Base-by-base conservation (phyloP, 1,284 basidiomycete genomes). In the Trichosporon sp. region DNA sequence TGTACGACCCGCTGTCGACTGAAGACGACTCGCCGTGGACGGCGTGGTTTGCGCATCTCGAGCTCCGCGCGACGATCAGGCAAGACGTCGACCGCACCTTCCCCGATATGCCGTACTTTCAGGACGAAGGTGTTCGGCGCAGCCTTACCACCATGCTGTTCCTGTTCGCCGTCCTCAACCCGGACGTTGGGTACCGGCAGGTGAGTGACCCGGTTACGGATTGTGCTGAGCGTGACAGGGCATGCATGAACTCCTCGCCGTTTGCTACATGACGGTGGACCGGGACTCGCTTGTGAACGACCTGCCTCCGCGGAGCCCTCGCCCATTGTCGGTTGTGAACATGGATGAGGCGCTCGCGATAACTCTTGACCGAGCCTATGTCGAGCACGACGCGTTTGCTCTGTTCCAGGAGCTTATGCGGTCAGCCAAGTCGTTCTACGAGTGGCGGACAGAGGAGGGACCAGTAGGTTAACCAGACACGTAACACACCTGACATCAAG, bases 71-170 rank as follows among this genome's bases (percentile, higher is more conserved):
- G 79, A 92, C 89, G 3, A 96, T 98, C 68, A 84, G 89, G 26
- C 93, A 96, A 82, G 95, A 98, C 80, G 95, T 98, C 0, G 92
- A 96, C 77, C 87, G 95, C 78, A 97, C 95, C 89, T 97, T 96
- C 80, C 95, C 95, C 8, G 95, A 97, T 74, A 90, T 96, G 68
- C 87, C 87, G 2, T 97, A 95, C 85, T 98, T 97, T 81, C 89
- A 91, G 32, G 87, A 90, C 21, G 81, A 87, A 31, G 87, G 89
- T 21, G 89, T 94, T 1, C 92, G 93, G 78, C 85, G 86, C n/a
- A 89, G 91, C 78, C 86, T 97, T 56, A 92, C 91, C 0, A 91
- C 93, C 75, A 90, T 96, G 35, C 86, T 98, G 16, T 96, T 93
- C 81, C 84, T 97, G 21, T 92, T 91, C 78, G 89, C 91, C 19